Evolutionary conservation across 371 early-diverging fungal species (phyloP).

Genomic region (Syncephalis fuscata): DNA sequence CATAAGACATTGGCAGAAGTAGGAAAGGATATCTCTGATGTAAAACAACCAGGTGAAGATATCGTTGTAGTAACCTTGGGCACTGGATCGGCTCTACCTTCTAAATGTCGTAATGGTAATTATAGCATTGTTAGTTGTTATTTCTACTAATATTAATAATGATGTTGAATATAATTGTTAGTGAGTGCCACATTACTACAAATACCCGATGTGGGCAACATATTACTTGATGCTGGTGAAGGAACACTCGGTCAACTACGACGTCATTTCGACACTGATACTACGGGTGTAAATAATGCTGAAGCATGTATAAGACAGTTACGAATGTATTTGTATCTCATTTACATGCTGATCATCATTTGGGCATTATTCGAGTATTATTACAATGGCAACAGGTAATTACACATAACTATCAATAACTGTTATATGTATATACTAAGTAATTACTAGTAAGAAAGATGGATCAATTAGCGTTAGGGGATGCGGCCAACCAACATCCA

Average conservation of each 20-base stretch:
- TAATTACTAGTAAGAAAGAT: too few species aligned
- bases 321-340: conserved; percentile 86
- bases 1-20: conserved; percentile 13
- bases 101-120: conserved; percentile 90
- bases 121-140: too few species aligned
- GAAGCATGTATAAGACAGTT: conserved; percentile 30
- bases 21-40: conserved; percentile 6
- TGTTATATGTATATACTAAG: background rate
- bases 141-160: too few species aligned
- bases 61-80: conserved; percentile 65
- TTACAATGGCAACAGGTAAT: conserved; percentile 25
- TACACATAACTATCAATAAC: background rate
- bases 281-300: conserved; percentile 18
- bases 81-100: conserved; percentile 93
- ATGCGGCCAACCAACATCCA: conserved; percentile 3
- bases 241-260: conserved; percentile 89
- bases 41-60: conserved; percentile 23
- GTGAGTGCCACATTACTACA: conserved; percentile 71
- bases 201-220: conserved; percentile 34
- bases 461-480: background rate
- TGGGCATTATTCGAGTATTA: conserved; percentile 73
- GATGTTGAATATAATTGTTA: conserved; percentile 14
- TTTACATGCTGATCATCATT: conserved; percentile 98
- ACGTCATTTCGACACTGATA: conserved; percentile 31
- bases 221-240: conserved; percentile 95